Evolutionary conservation across 805 yeast genomes (phyloP).

Genomic region (Aciculoconidium aculeatum): DNA sequence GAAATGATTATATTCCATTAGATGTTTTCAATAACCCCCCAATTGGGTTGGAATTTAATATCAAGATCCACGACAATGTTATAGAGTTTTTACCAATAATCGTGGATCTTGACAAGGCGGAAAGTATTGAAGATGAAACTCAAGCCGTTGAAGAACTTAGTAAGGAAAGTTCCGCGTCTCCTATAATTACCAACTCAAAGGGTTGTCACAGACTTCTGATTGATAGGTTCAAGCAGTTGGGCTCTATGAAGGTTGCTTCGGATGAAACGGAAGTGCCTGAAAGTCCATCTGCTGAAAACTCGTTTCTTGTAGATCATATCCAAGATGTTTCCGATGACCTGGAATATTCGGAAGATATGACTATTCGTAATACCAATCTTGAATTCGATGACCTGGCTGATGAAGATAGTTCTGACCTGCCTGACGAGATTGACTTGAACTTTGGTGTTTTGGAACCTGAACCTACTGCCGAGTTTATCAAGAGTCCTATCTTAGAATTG

Average conservation of each 20-base stretch:
- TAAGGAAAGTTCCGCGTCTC: constrained; percentile 3
- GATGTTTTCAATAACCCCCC: constrained; percentile 16
- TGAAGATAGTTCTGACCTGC: no score
- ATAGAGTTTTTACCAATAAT: constrained; percentile 12
- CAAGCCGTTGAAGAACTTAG: constrained; percentile 6
- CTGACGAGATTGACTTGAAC: no score
- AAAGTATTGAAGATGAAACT: constrained; percentile 3
- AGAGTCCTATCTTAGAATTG: no score
- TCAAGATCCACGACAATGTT: constrained; percentile 9
- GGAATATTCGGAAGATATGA: constrained; percentile 1
- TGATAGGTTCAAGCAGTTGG: constrained; percentile 5
- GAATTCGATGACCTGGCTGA: no score
- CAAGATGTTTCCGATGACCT: background rate
- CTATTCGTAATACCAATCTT: no score
- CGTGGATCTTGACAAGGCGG: constrained; percentile 1
- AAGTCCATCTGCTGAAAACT: background rate
- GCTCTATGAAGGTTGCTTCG: background rate
- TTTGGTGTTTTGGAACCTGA: no score
- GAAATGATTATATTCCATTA: constrained; percentile 14
- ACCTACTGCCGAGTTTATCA: no score
- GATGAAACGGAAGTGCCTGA: background rate
- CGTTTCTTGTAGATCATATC: background rate
- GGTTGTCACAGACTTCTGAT: constrained; percentile 8
- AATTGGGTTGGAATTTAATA: constrained; percentile 16
- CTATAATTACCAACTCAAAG: constrained; percentile 4